These are phyloP conservation scores for Cucurbita moschata DNA, from an alignment of 306 rosid species.

Conservation along the genomic window DNA sequence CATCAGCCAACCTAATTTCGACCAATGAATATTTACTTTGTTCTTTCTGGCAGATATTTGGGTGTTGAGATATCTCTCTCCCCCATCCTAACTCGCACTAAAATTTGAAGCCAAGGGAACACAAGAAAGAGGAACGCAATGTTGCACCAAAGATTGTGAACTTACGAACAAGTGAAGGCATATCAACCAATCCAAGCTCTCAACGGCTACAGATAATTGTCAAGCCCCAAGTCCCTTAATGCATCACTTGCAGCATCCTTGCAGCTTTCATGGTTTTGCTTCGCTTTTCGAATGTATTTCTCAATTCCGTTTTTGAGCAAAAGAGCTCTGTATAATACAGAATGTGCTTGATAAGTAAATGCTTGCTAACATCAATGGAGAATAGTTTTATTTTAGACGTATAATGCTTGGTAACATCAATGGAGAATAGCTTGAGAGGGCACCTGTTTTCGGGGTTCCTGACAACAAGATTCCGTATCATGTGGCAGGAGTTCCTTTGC, in stretches of 20 bases:
- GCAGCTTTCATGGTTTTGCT: constrained; percentile 62
- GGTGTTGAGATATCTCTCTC: background rate
- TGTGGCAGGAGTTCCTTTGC: constrained; percentile 75
- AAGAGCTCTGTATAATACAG: constrained; percentile 37
- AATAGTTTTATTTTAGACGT: background rate
- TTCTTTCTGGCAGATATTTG: background rate
- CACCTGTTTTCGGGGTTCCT: constrained; percentile 80
- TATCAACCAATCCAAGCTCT: background rate
- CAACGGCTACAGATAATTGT: constrained; percentile 31
- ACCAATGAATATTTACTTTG: background rate
- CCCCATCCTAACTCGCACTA: background rate
- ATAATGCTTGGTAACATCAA: background rate
- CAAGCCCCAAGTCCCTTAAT: constrained; percentile 72
- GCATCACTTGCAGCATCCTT: constrained; percentile 90
- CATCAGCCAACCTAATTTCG: background rate
- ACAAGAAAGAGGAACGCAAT: background rate
- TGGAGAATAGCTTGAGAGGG: constrained; percentile 1
- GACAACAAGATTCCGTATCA: constrained; percentile 81
- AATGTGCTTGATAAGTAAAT: background rate
- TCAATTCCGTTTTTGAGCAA: constrained; percentile 63
- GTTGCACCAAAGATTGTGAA: background rate
- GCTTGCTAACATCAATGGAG: background rate
- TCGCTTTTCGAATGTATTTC: constrained; percentile 57
- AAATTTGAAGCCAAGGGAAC: background rate
- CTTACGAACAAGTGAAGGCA: background rate